Percentiles rank a stretch among this genome's conserved stretches.
These are phyloP conservation scores for Chionographis japonica DNA, from an alignment of 106 monocot species.

Conservation along the genomic window DNA sequence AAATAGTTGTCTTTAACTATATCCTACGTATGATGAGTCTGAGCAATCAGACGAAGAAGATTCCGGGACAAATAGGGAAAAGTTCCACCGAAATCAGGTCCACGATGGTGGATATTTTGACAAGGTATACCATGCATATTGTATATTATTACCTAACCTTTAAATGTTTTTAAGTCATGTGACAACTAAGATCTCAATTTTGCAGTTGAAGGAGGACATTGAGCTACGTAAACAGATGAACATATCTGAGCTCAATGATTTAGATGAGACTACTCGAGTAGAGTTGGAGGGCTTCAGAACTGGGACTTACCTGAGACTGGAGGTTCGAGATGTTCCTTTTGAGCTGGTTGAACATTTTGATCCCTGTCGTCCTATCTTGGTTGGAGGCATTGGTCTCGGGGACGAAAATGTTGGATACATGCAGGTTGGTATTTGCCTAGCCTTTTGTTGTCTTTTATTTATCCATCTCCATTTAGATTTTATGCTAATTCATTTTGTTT, in stretches of 20 bases:
- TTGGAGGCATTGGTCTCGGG: constrained; percentile 83
- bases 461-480: too few relatives aligned
- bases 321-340: constrained; percentile 89
- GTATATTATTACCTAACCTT: background rate
- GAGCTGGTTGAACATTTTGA: constrained; percentile 98
- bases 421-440: constrained; percentile 78
- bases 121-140: constrained; percentile 45
- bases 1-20: constrained; percentile 47
- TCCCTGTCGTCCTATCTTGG: constrained; percentile 78
- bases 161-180: background rate
- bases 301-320: constrained; percentile 86
- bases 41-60: constrained; percentile 61
- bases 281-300: constrained; percentile 88
- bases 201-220: constrained; percentile 89
- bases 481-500: too few relatives aligned
- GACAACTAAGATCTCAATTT: background rate
- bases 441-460: background rate
- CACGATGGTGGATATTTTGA: constrained; percentile 75
- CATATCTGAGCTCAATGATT: constrained; percentile 77
- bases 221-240: constrained; percentile 90
- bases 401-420: constrained; percentile 91
- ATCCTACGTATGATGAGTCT: constrained; percentile 66
- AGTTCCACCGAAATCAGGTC: constrained; percentile 21
- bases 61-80: constrained; percentile 25
- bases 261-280: constrained; percentile 83